Evolutionary conservation across 345 rosid genomes (phyloP), one percentile per base, ranked within the genome.

Genomic region (Rhizophora mangle): DNA sequence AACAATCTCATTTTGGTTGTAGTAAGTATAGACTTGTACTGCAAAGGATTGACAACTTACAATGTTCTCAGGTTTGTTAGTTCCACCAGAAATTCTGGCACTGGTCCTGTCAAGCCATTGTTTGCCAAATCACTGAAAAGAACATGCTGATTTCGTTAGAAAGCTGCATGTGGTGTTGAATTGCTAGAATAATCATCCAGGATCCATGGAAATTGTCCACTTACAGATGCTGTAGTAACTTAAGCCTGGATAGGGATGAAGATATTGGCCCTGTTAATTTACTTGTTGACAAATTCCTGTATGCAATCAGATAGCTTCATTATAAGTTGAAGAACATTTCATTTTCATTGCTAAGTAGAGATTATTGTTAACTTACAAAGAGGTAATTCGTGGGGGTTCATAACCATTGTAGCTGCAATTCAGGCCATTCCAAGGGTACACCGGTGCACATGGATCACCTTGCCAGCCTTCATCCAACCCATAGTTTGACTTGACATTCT

Each of bases 31-130:
- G 2, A 65, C 20, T 6, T 68, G 5, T 39, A 27, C 18, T 26
- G 46, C 60, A 13, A 65, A 59, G 62, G 31, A 37, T 32, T 5
- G 6, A 20, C 32, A 37, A 72, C 86, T 78, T 77, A 83, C 86
- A 84, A 73, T 60, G 69, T 1, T 69, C 72, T 80, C 76, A 86
- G 75, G 47, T 76, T 29, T 64, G 58, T 16, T 51, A 82, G 77
- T 62, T 72, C 31, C 39, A 77, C 79, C 55, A 85, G 75, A 77
- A 79, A 76, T 27, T 63, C 63, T 22, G 74, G 81, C 46, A 77
- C 26, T 37, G 16, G 8, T 61, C 77, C 81, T 29, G 60, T 64
- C 24, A 77, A 37, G 37, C 64, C 49, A 39, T 77, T 77, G 70
- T 72, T 52, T 21, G 80, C 73, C 63, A 80, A 66, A 62, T 80